Evolutionary conservation across 768 basidiomycete species (phyloP), one percentile per base, ranked within the genome.

Genomic region (Rhizopogon roseolus): DNA sequence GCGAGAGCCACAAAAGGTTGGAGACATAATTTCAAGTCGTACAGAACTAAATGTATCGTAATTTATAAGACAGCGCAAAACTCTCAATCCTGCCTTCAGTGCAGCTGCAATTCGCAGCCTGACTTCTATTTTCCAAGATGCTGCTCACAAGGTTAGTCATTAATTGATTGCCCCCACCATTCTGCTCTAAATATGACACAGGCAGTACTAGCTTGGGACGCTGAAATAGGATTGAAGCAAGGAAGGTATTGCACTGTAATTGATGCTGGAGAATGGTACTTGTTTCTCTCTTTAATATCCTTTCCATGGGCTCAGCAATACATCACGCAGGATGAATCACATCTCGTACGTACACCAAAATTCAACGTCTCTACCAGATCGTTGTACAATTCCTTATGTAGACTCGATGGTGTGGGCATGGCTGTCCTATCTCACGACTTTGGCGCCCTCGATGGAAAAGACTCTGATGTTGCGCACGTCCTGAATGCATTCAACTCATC

Each of bases 81-180:
- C 77, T 0, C 61, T 81, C 8, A 73, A 76, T 0, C 78, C 80
- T 2, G 79, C 79, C 0, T 82, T 82, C 61, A 80, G 74, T 60
- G 79, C 76, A 57, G 71, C 76, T 1, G 75, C 77, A 1, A 77
- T 82, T 41, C 73, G 79, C 16, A 71, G 64, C 28, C 60, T 81
- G 7, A 76, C 73, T 0, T 60, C 69, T 2, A 71, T 81, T 2
- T 82, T 81, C 63, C 78, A 73, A 51, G 79, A 81, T 54, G 74
- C 77, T 0, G 71, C 73, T 1, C 76, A 81, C 60, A 79, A 80
- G 73, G 81, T 77, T 10, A 4, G 41, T 36, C 46, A 25, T 19
- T 36, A 6, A 22, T 16, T 1, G 14, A 16, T 8, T 34, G 22
- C 19, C 14, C 46, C 10, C n/a, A n/a, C 5, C 8, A 16, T 14